A percentile compares a stretch with the other conserved stretches of the same genome.
phyloP scores from a whole-genome alignment of 257 asterid genomes.

The Plantago elongata region DNA sequence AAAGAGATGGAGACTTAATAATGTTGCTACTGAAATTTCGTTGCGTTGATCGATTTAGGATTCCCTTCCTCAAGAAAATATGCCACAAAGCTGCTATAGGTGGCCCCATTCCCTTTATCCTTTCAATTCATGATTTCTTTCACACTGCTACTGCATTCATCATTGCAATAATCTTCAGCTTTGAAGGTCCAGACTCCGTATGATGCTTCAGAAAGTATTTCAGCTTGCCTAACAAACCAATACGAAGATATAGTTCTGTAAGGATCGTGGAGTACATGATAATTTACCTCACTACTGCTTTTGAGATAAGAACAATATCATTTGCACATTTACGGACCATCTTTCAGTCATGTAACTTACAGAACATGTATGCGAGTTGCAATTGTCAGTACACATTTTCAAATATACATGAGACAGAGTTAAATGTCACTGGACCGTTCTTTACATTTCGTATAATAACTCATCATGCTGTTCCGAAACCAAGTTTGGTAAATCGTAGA shows the following conservation, averaged over 20 bases:
- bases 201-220: not conserved
- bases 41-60: conserved; percentile 9
- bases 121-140: conserved; percentile 17
- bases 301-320: not conserved
- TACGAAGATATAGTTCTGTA: not conserved
- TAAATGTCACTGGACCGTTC: no score
- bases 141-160: conserved; percentile 5
- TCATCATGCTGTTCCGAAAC: no score
- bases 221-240: not conserved
- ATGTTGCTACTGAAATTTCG: conserved; percentile 37
- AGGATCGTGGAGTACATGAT: not conserved
- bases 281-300: not conserved
- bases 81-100: conserved; percentile 23
- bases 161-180: not conserved
- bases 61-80: conserved; percentile 19
- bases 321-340: not conserved
- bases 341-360: not conserved
- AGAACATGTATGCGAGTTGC: not conserved
- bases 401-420: no score
- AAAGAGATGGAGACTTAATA: conserved; percentile 54
- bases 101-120: conserved; percentile 24
- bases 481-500: no score
- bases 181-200: not conserved
- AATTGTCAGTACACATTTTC: not conserved
- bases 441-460: no score